Conservation (phyloP, 306 rosid genomes). For the Vigna radiata region DNA sequence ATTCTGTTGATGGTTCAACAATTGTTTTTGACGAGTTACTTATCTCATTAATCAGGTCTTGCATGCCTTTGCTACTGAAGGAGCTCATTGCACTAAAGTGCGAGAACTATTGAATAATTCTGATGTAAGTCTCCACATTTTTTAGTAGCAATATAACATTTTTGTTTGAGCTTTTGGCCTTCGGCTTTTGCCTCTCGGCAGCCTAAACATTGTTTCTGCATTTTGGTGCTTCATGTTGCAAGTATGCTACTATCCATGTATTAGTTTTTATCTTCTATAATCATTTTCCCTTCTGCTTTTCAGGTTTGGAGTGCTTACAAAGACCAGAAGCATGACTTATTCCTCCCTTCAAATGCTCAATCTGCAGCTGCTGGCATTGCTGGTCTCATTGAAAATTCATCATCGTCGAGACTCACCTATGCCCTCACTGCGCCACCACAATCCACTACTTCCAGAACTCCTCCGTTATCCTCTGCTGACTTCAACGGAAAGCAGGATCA, state of each 20-base stretch:
- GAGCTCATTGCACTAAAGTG: conserved; percentile 97
- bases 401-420: conserved; percentile 82
- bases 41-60: conserved; percentile 72
- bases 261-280: conserved; percentile 9
- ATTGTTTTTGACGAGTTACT: conserved; percentile 30
- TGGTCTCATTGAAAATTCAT: conserved; percentile 90
- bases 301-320: conserved; percentile 99
- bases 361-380: conserved; percentile 99
- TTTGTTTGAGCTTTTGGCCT: conserved; percentile 4
- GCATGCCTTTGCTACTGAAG: conserved; percentile 99
- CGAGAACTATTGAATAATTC: conserved; percentile 88
- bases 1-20: conserved; percentile 11
- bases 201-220: background rate
- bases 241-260: background rate
- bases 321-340: conserved; percentile 97
- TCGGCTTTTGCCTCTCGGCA: conserved; percentile 16
- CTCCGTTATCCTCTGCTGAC: conserved; percentile 57
- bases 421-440: conserved; percentile 86
- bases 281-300: conserved; percentile 27
- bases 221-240: conserved; percentile 10
- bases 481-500: conserved; percentile 64
- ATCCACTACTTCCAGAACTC: conserved; percentile 62
- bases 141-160: background rate
- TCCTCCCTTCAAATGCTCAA: conserved; percentile 99
- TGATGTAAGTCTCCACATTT: conserved; percentile 65